Evolutionary conservation across 2,329 filamentous ascomycete genomes (phyloP).

Genomic region (Paracamarosporium sp.): DNA sequence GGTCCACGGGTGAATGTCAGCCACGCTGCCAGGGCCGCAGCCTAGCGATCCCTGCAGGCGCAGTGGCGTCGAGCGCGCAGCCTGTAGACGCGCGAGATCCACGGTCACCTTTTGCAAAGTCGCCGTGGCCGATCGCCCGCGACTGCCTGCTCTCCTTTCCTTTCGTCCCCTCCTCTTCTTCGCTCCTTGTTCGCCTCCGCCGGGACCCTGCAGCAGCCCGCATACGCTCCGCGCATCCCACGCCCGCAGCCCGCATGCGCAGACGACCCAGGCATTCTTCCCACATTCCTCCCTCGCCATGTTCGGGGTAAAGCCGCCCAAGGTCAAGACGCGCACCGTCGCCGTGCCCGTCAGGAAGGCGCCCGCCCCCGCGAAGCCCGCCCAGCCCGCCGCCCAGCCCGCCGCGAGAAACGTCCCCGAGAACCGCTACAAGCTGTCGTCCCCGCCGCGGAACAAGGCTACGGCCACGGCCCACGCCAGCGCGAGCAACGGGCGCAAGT

Average conservation of each 20-base stretch:
- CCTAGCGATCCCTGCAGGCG: slow-evolving; percentile 4
- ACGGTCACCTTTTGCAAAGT: slow-evolving; percentile 5
- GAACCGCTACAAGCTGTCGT: slow-evolving; percentile 36
- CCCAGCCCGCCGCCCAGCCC: slow-evolving; percentile 13
- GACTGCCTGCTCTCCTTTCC: slow-evolving; percentile 3
- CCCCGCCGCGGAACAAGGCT: slow-evolving; percentile 15
- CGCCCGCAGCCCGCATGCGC: slow-evolving; percentile 1
- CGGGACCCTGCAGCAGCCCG: slow-evolving; percentile 11
- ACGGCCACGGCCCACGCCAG: slow-evolving; percentile 19
- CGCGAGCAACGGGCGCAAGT: slow-evolving; percentile 28
- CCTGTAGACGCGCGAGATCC: slow-evolving; percentile 4
- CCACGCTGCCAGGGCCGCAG: neutral
- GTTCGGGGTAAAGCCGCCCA: slow-evolving; percentile 39
- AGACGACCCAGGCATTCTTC: slow-evolving; percentile 6
- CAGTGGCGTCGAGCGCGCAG: slow-evolving; percentile 1
- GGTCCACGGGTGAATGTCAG: slow-evolving; percentile 1
- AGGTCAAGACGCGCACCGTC: slow-evolving; percentile 42
- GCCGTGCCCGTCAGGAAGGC: slow-evolving; percentile 35
- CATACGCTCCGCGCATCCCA: slow-evolving; percentile 2
- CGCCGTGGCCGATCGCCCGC: slow-evolving; percentile 1
- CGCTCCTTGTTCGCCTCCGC: slow-evolving; percentile 19
- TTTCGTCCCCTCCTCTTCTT: slow-evolving; percentile 1
- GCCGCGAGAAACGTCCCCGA: slow-evolving; percentile 19
- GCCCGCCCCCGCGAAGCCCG: slow-evolving; percentile 16
- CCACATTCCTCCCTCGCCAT: slow-evolving; percentile 23